phyloP scores from a whole-genome alignment of 1,284 basidiomycete genomes.

The Sparassis latifolia region DNA sequence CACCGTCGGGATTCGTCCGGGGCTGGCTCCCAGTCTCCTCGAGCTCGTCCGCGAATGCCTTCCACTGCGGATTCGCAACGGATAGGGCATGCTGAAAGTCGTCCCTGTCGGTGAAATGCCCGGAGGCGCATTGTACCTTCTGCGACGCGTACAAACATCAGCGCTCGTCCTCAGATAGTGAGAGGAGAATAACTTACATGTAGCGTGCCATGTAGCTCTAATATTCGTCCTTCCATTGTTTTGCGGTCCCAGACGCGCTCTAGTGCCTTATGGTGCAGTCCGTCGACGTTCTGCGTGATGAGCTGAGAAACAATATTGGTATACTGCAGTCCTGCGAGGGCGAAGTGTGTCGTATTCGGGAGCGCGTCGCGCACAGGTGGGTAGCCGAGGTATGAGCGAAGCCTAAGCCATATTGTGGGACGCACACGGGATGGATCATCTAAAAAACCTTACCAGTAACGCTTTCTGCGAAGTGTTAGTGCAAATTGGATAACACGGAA shows the following conservation, averaged over 20 bases:
- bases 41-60: conserved; percentile 59
- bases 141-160: conserved; percentile 22
- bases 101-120: conserved; percentile 62
- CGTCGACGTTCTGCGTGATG: conserved; percentile 92
- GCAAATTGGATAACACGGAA: not conserved
- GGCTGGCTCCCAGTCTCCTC: conserved; percentile 57
- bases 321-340: conserved; percentile 77
- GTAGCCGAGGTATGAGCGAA: conserved; percentile 83
- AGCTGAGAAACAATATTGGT: conserved; percentile 55
- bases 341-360: conserved; percentile 85
- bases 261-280: conserved; percentile 77
- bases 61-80: conserved; percentile 75
- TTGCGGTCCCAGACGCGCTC: conserved; percentile 30
- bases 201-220: conserved; percentile 88
- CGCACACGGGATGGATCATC: not conserved
- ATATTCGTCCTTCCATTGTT: conserved; percentile 41
- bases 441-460: conserved; percentile 54
- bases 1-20: conserved; percentile 88
- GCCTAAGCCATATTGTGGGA: conserved; percentile 35
- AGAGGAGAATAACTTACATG: conserved; percentile 44
- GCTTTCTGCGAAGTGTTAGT: conserved; percentile 39
- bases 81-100: conserved; percentile 74
- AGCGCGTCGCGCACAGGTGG: conserved; percentile 72
- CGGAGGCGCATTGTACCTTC: conserved; percentile 69
- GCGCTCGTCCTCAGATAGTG: too few species aligned